Evolutionary conservation across 192 early-diverging fungal species (phyloP), one percentile per base, ranked within the genome.

Genomic region (Coemansia interrupta): DNA sequence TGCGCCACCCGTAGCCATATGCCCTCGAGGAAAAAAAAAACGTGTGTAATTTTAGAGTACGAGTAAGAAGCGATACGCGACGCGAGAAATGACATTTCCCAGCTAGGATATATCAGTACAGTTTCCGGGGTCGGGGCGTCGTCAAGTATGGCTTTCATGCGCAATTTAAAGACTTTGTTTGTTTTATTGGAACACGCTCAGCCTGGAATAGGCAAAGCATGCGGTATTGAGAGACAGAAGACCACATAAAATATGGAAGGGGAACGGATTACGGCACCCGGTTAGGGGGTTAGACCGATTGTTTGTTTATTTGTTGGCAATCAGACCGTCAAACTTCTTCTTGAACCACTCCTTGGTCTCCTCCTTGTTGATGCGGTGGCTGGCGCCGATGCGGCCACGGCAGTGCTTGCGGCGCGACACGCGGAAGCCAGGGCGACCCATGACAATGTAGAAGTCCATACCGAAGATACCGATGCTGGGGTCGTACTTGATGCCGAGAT

Each of bases 401-500:
- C 84, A 83, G 75, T 87, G 89, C 88, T 93, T 92, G 81, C 96
- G 91, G 68, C 92, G 90, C 54, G 93, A 79, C 61, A 99, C 88
- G 68, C 95, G 92, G 91, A 86, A 85, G 72, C 97, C 97, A 61
- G 95, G 94, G 70, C 97, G 92, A 65, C 91, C 90, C 93, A 99
- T 94, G 80, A 93, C 91, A 70, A 96, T 89, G 86, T 93, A 97
- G 82, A 97, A 99, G 86, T 99, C 96, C 90, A 97, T 94, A 86
- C 88, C 86, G 80, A 93, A 94, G 70, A 94, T 92, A 89, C 94
- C 96, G 66, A 98, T 96, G 76, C 88, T 87, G 60, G 96, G 94
- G 82, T 97, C 96, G 85, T 98, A 97, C 89, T 99, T 98, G 87
- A 99, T 98, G 78, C 94, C 95, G 81, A 99, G 87, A 86, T 98